phyloP scores from a whole-genome alignment of 139 green algal genomes.

The Zygnema cylindricum region DNA sequence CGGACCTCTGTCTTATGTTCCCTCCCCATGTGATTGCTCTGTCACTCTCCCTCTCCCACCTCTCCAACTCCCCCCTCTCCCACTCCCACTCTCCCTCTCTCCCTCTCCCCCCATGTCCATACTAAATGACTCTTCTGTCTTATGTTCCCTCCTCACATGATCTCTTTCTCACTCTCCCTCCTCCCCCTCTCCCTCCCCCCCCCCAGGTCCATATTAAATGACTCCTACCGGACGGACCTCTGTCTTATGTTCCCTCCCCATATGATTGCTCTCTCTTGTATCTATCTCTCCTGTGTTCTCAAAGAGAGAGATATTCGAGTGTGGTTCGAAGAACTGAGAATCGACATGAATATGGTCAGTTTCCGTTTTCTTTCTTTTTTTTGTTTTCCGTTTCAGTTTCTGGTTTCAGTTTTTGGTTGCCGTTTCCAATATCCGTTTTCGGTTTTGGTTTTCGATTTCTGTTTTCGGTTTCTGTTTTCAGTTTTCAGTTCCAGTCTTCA shows the following conservation, averaged over 20 bases:
- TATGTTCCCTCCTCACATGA: background rate
- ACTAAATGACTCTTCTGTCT: background rate
- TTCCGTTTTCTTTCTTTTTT: too few relatives aligned
- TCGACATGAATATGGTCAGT: conserved; percentile 47
- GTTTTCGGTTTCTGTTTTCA: too few relatives aligned
- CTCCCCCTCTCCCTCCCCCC: background rate
- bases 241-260: conserved; percentile 73
- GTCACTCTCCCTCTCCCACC: background rate
- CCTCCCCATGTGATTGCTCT: background rate
- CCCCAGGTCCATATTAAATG: conserved; percentile 71
- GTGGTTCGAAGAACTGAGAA: conserved; percentile 49
- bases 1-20: conserved; percentile 45
- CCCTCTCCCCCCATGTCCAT: background rate
- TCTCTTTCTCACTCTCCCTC: background rate
- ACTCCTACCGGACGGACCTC: conserved; percentile 72
- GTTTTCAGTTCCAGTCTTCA: too few relatives aligned
- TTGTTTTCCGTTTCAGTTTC: too few relatives aligned
- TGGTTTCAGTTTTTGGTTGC: too few relatives aligned
- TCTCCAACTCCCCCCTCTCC: background rate
- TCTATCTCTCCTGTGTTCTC: conserved; percentile 67
- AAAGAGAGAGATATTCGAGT: conserved; percentile 16
- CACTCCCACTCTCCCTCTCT: background rate
- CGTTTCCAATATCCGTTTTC: too few relatives aligned
- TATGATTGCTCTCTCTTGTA: conserved; percentile 72
- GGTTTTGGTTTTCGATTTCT: too few relatives aligned